These are phyloP conservation scores for Uronychia setigera DNA, from an alignment of 73 alveolate species.

Conservation along the genomic window DNA sequence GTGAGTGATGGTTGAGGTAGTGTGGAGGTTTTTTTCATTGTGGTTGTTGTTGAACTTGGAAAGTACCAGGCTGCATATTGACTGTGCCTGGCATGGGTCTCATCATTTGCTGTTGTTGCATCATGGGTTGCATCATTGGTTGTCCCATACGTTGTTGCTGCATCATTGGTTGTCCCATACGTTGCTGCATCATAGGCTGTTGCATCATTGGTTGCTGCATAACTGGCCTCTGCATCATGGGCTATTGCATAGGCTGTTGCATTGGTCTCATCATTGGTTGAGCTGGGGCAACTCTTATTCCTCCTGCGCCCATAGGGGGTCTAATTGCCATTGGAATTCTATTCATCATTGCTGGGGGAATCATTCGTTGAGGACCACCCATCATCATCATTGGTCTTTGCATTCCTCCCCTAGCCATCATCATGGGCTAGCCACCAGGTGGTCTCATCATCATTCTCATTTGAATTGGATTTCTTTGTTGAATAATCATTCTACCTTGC, in stretches of 20 bases:
- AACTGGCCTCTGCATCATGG: background rate
- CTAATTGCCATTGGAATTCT: background rate
- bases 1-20: constrained; percentile 4
- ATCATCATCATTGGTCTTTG: background rate
- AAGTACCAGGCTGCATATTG: background rate
- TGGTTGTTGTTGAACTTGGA: background rate
- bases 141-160: background rate
- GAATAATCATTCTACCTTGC: background rate
- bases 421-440: background rate
- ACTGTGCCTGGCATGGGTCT: background rate
- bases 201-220: background rate
- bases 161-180: background rate
- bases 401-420: background rate
- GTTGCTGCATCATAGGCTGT: background rate
- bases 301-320: background rate
- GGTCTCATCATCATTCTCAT: constrained; percentile 1
- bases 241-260: background rate
- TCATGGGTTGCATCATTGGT: background rate
- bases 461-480: too few relatives aligned
- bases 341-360: too few relatives aligned
- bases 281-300: background rate
- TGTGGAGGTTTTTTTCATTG: background rate
- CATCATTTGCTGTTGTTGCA: background rate
- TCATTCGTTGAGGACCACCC: too few relatives aligned
- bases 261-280: background rate